Percentiles rank a stretch among this genome's conserved stretches.
Evolutionary conservation across 2,329 filamentous ascomycete genomes (phyloP).

Genomic region (Aspergillus costaricaensis): DNA sequence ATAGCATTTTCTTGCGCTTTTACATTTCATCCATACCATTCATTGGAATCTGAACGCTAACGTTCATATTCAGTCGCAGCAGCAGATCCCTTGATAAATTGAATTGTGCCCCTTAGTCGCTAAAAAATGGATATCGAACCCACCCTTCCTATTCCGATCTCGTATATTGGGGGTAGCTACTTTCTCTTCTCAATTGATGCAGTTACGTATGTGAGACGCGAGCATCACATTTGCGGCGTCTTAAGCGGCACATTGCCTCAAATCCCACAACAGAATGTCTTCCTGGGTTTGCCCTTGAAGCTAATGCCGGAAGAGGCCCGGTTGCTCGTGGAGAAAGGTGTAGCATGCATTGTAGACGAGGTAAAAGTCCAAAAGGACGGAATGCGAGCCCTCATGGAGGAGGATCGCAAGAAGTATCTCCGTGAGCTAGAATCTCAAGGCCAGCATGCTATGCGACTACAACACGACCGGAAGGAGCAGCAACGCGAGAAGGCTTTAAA

Average conservation of each 20-base stretch:
- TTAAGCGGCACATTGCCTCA: conserved; percentile 87
- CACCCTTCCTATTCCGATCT: conserved; percentile 71
- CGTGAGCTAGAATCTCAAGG: conserved; percentile 57
- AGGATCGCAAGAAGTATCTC: conserved; percentile 65
- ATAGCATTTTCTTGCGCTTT: conserved; percentile 19
- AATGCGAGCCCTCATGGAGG: conserved; percentile 60
- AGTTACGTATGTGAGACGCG: conserved; percentile 73
- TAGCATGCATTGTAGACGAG: conserved; percentile 82
- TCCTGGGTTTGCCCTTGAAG: conserved; percentile 84
- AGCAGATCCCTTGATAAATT: conserved; percentile 7
- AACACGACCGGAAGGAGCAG: conserved; percentile 51
- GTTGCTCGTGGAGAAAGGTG: conserved; percentile 73
- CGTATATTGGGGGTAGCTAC: conserved; percentile 76
- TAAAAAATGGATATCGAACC: conserved; percentile 39
- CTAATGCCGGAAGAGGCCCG: conserved; percentile 88
- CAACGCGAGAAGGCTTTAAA: conserved; percentile 53
- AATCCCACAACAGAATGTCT: conserved; percentile 91
- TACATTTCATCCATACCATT: conserved; percentile 9
- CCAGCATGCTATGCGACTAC: conserved; percentile 51
- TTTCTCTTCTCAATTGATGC: conserved; percentile 85
- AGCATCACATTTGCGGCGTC: conserved; percentile 82
- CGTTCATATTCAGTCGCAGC: conserved; percentile 16
- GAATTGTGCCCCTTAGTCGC: not conserved
- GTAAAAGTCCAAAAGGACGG: conserved; percentile 66
- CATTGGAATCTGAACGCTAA: conserved; percentile 26